These are phyloP conservation scores for Strobilomyces dryophilus DNA, from an alignment of 768 basidiomycete genomes.

Conservation along the genomic window DNA sequence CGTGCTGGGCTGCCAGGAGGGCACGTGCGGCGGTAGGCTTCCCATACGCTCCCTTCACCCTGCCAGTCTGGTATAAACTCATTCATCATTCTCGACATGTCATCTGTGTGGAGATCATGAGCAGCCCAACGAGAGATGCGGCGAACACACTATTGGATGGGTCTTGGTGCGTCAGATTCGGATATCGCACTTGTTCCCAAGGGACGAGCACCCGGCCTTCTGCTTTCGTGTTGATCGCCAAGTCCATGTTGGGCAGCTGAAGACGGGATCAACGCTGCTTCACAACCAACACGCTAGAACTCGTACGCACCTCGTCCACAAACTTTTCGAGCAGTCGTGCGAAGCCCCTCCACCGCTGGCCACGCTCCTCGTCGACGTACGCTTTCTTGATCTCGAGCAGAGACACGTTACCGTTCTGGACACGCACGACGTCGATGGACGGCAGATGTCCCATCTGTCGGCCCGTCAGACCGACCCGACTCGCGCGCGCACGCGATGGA, in stretches of 20 bases:
- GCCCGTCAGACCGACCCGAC: background rate
- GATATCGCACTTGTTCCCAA: conserved; percentile 78
- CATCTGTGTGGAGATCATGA: background rate
- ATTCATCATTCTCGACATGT: conserved; percentile 39
- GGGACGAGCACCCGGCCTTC: conserved; percentile 92
- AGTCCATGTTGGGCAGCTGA: conserved; percentile 90
- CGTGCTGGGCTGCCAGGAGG: conserved; percentile 74
- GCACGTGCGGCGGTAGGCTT: conserved; percentile 89
- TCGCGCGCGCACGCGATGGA: background rate
- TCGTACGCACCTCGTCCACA: conserved; percentile 48
- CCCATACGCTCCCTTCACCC: conserved; percentile 85
- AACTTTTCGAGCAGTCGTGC: conserved; percentile 71
- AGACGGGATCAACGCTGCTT: background rate
- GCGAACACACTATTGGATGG: conserved; percentile 25
- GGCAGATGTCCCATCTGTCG: conserved; percentile 70
- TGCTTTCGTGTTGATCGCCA: conserved; percentile 89
- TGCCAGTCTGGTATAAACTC: conserved; percentile 81
- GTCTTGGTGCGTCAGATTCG: conserved; percentile 58
- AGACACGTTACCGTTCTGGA: conserved; percentile 57
- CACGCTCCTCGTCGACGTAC: conserved; percentile 63
- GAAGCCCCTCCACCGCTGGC: conserved; percentile 77
- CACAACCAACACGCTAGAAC: background rate
- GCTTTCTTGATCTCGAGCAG: conserved; percentile 53
- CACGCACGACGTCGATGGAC: conserved; percentile 82
- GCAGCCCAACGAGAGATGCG: background rate